These are phyloP conservation scores for Irpex lacteus DNA, from an alignment of 1,284 basidiomycete genomes.

Conservation along the genomic window DNA sequence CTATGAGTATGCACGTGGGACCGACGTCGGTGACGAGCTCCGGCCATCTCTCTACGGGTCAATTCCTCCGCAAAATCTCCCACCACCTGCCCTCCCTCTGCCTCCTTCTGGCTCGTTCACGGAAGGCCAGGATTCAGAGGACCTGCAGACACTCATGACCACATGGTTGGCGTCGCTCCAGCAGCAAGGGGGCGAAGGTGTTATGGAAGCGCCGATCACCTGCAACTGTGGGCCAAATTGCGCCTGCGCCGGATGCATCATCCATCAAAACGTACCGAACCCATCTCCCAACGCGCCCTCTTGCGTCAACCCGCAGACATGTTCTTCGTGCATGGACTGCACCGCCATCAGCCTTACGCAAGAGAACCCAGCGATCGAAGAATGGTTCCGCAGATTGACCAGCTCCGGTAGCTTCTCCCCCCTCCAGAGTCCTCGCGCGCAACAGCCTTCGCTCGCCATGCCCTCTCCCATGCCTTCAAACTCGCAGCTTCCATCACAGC, in stretches of 20 bases:
- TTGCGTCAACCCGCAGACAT: constrained; percentile 45
- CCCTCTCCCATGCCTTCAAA: background rate
- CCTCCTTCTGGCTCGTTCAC: background rate
- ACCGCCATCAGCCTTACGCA: constrained; percentile 30
- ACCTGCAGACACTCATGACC: constrained; percentile 9
- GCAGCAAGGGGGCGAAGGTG: background rate
- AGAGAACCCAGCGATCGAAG: constrained; percentile 38
- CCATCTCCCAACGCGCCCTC: constrained; percentile 29
- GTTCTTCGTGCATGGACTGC: constrained; percentile 59
- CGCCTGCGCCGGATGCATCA: constrained; percentile 49
- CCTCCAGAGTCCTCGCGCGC: background rate
- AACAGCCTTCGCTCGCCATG: constrained; percentile 17
- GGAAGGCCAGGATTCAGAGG: constrained; percentile 2
- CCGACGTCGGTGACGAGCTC: constrained; percentile 20
- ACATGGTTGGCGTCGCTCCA: constrained; percentile 9
- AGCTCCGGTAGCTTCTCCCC: constrained; percentile 5
- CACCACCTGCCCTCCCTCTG: constrained; percentile 5
- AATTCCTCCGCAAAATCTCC: constrained; percentile 3
- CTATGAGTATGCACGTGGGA: constrained; percentile 42
- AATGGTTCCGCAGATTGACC: constrained; percentile 44
- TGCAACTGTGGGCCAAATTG: constrained; percentile 56
- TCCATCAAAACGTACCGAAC: constrained; percentile 39
- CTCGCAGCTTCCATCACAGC: background rate
- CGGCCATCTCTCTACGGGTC: constrained; percentile 2
- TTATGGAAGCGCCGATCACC: constrained; percentile 25